phyloP scores from a whole-genome alignment of 1,284 basidiomycete species.

The Singerocomus inundabilis region DNA sequence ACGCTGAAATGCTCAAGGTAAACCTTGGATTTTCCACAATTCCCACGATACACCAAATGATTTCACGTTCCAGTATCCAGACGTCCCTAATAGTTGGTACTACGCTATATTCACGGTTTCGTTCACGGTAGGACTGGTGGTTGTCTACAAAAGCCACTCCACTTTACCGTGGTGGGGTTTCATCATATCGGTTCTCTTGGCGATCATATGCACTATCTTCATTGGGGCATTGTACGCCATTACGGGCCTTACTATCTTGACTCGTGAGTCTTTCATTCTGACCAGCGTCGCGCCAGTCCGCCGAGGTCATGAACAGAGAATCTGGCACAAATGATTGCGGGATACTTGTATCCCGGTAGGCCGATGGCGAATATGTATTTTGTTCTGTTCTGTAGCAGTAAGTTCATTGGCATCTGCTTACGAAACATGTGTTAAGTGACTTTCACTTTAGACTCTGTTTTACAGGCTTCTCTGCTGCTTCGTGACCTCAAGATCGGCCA shows the following conservation, averaged over 20 bases:
- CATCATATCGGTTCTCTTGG: conserved; percentile 40
- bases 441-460: conserved; percentile 38
- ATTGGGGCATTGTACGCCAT: conserved; percentile 50
- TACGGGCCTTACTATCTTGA: conserved; percentile 48
- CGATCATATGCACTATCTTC: conserved; percentile 44
- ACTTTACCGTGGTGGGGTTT: conserved; percentile 53
- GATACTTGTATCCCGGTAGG: conserved; percentile 58
- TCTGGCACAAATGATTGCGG: conserved; percentile 57
- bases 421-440: neutral
- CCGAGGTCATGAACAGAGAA: conserved; percentile 14
- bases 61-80: conserved; percentile 39
- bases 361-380: conserved; percentile 61
- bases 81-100: conserved; percentile 50
- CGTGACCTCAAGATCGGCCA: conserved; percentile 62
- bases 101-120: conserved; percentile 37
- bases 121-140: conserved; percentile 41
- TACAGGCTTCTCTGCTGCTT: conserved; percentile 45
- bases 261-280: conserved; percentile 36
- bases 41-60: neutral
- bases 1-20: conserved; percentile 54
- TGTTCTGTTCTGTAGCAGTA: conserved; percentile 51
- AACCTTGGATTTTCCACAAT: neutral
- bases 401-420: neutral
- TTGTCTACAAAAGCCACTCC: conserved; percentile 49
- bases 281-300: too few species aligned